Base-by-base conservation (phyloP, 176 grass and related monocot species). In the Musa itinerans region DNA sequence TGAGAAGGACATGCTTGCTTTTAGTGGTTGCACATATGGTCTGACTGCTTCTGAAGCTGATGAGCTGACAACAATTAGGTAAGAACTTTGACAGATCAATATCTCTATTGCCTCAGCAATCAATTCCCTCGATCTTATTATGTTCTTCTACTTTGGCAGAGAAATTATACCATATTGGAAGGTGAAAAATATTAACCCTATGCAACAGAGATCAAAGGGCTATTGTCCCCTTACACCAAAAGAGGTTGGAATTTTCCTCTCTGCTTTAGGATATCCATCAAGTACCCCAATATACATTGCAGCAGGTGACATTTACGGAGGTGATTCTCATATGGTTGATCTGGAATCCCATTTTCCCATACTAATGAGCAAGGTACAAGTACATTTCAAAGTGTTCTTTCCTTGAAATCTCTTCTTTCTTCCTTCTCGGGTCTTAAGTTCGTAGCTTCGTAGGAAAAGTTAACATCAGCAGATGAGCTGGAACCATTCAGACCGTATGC, bases 1-100 rank as follows among this genome's bases (percentile, higher is more conserved):
- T 78, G 95, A 99, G 78, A 99, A 99, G 74, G 95, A 99, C 82
- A 92, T 99, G 90, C 88, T 99, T 85, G 95, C 95, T 86, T 99
- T 99, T 75, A 99, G 95, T 53, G 95, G 95, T n/a, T 99, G 95
- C 76, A 94, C 95, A 17, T 85, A 99, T 76, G 95, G 95, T 73
- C 73, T 99, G 50, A 94, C 86, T 70, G 71, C 84, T 66, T 73
- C 53, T 13, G 95, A 99, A 86, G 90, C 95, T 84, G 82, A 91
- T 11, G 95, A 99, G 77, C 88, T 99, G 34, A 76, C 88, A 75
- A 62, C 69, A 68, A 99, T 99, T 72, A 93, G 95, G 95, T 81
- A 81, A 71, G 54, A 57, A 54, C 7, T 49, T 75, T 19, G 22
- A 21, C 53, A 15, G 71, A 26, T 50, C 66, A 19, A 69, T 50